Evolutionary conservation across 73 alveolate species (phyloP), one percentile per base, ranked within the genome.

Genomic region (Tetrahymena malaccensis): DNA sequence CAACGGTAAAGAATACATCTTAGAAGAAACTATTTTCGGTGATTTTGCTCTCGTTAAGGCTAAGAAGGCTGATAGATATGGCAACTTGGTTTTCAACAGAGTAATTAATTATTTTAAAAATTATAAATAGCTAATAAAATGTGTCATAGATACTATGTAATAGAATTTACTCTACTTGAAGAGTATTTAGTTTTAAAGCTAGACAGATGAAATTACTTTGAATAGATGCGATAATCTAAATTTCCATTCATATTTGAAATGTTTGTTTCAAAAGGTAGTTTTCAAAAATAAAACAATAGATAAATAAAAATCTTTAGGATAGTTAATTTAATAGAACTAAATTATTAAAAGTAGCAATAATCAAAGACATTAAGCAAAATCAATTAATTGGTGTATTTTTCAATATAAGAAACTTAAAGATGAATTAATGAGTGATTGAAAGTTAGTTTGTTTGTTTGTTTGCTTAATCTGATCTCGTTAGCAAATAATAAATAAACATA

Each of bases 31-130:
- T 4, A 94, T 97, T 93, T 94, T 94, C n/a, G 98, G 97, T 21
- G 98, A 97, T 93, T 97, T 89, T 94, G 94, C 98, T 13, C 94
- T 97, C 93, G 85, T 96, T 40, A 96, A 96, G 56, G 97, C 96
- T 85, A 31, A 89, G 96, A 97, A 97, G 95, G 99, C 99, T 33
- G 99, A 98, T 93, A 97, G 94, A 43, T 93, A 96, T 57, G 98
- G 98, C 43, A 97, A 97, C 95, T 70, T 95, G 27, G 95, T 95
- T 43, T 97, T 97, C 96, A 94, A 95, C 43, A 96, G 84, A 38
- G 95, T 97, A 21, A 96, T 97, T n/a, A 94, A 70, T 70, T 11
- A 70, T 27, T n/a, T 27, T n/a, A 27, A 70, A 70, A 70, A 70
- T n/a, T 70, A 7, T 70, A 70, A 70, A 70, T 70, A 31, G 37